Percentiles rank a stretch among this genome's conserved stretches.
These are phyloP conservation scores for Iodosphaeria phyllophila DNA, from an alignment of 2,329 filamentous ascomycete genomes.

Conservation along the genomic window DNA sequence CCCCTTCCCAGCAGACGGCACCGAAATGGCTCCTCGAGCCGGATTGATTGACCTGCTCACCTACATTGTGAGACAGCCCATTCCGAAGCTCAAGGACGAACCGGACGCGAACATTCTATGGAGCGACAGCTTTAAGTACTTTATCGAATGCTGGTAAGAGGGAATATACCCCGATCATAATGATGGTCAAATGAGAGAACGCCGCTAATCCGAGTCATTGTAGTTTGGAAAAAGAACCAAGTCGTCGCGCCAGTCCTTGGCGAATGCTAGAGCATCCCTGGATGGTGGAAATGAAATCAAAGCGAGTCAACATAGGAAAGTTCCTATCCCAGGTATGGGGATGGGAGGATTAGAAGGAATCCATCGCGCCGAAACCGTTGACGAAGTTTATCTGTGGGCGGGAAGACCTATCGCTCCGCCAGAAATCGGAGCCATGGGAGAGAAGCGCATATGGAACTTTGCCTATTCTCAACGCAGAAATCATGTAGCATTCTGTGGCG, in stretches of 20 bases:
- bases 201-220: conserved; percentile 3
- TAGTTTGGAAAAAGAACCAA: conserved; percentile 86
- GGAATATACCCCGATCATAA: not conserved
- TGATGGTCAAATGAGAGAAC: conserved; percentile 3
- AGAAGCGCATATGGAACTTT: too few relatives aligned
- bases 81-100: conserved; percentile 91
- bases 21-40: conserved; percentile 83
- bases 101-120: conserved; percentile 76
- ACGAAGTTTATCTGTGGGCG: too few relatives aligned
- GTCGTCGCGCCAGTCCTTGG: conserved; percentile 81
- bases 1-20: conserved; percentile 92
- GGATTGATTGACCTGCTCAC: conserved; percentile 89
- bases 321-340: conserved; percentile 94
- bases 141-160: conserved; percentile 95
- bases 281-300: conserved; percentile 92
- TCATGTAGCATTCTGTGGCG: too few relatives aligned
- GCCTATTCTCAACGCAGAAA: too few relatives aligned
- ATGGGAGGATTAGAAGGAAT: too few relatives aligned
- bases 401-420: too few relatives aligned
- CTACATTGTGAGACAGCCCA: conserved; percentile 90
- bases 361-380: too few relatives aligned
- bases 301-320: conserved; percentile 93
- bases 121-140: conserved; percentile 97
- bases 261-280: conserved; percentile 98
- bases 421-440: too few relatives aligned